Percentiles rank a stretch among this genome's conserved stretches.
phyloP scores from a whole-genome alignment of 179 eudicot genomes.

The Dionaea muscipula region DNA sequence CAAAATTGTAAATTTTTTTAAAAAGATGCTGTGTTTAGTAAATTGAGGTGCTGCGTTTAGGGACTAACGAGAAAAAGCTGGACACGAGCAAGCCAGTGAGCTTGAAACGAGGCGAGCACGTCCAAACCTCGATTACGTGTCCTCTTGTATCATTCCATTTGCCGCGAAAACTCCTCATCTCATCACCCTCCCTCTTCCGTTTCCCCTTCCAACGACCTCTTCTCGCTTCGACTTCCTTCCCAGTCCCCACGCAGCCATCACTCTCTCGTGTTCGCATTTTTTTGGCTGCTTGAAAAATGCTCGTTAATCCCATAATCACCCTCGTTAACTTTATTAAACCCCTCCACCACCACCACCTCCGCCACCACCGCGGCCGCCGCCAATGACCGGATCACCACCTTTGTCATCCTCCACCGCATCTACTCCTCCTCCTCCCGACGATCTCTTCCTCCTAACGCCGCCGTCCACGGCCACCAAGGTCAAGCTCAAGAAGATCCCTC shows the following conservation, averaged over 20 bases:
- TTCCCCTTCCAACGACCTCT: conserved; percentile 4
- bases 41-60: too few species aligned
- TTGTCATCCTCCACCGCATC: conserved; percentile 1
- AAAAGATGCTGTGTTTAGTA: too few species aligned
- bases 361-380: not conserved
- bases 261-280: not conserved
- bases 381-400: conserved; percentile 1
- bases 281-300: not conserved
- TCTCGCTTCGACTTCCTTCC: not conserved
- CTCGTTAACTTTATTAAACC: conserved; percentile 8
- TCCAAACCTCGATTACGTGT: conserved; percentile 18
- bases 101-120: conserved; percentile 21
- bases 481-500: conserved; percentile 42
- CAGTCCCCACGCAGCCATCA: not conserved
- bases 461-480: conserved; percentile 5
- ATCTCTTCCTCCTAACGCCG: not conserved
- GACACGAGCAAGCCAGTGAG: too few species aligned
- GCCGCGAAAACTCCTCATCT: conserved; percentile 35
- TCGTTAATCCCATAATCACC: conserved; percentile 3
- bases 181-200: not conserved
- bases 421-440: conserved; percentile 4
- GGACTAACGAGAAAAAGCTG: too few species aligned
- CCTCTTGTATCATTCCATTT: conserved; percentile 24
- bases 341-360: conserved; percentile 11
- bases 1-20: too few species aligned